Conservation (phyloP, 2,329 filamentous ascomycete genomes). For the Penicillium polonicum region DNA sequence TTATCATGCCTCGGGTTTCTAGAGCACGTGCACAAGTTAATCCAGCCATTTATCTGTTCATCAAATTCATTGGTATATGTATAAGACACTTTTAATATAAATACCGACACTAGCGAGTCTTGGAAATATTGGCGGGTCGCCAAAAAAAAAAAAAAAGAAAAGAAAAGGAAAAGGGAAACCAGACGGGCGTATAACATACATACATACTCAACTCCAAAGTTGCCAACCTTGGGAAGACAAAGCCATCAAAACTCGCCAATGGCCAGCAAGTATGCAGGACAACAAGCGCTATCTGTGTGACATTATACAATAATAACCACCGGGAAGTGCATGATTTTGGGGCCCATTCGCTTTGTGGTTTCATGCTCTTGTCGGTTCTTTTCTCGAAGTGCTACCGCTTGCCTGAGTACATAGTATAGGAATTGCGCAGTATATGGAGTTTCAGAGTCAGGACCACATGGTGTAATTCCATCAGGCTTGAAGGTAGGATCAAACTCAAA, state of each 20-base stretch:
- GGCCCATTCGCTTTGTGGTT: slow-evolving; percentile 5
- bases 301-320: slow-evolving; percentile 17
- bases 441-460: slow-evolving; percentile 4
- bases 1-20: background rate
- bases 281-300: background rate
- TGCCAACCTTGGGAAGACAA: background rate
- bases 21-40: background rate
- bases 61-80: slow-evolving; percentile 2
- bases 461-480: slow-evolving; percentile 5
- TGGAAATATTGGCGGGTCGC: background rate
- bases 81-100: background rate
- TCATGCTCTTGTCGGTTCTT: slow-evolving; percentile 16
- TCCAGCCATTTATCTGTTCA: background rate
- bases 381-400: slow-evolving; percentile 19
- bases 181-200: background rate
- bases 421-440: slow-evolving; percentile 12
- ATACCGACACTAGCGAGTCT: background rate
- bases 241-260: background rate
- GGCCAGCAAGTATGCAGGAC: background rate
- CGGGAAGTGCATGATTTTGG: slow-evolving; percentile 21
- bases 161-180: background rate
- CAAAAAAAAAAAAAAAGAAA: background rate
- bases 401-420: slow-evolving; percentile 10
- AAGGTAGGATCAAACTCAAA: slow-evolving; percentile 19
- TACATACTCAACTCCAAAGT: background rate